phyloP scores from a whole-genome alignment of 2,329 filamentous ascomycete species.

The Paraphoma chrysanthemicola region DNA sequence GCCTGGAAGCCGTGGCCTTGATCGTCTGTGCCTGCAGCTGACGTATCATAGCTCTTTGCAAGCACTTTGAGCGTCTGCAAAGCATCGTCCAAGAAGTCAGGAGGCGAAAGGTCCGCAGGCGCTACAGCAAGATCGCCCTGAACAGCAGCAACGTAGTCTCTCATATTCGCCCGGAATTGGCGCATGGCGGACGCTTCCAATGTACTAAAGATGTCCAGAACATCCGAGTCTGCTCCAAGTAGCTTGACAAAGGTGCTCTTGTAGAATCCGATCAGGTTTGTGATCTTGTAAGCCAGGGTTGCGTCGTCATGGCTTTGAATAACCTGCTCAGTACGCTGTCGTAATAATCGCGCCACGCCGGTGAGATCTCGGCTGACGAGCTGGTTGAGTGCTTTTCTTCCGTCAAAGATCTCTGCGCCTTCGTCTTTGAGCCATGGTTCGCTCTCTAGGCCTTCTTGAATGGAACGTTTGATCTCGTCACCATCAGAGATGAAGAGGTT shows the following conservation, averaged over 20 bases:
- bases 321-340: conserved; percentile 88
- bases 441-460: conserved; percentile 79
- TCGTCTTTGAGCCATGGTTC: conserved; percentile 79
- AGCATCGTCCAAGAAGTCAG: conserved; percentile 80
- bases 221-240: conserved; percentile 70
- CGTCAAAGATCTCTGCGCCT: conserved; percentile 71
- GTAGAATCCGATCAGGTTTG: conserved; percentile 90
- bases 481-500: conserved; percentile 90
- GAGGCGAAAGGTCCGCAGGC: conserved; percentile 76
- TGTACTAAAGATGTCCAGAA: conserved; percentile 72
- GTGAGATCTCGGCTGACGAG: conserved; percentile 86
- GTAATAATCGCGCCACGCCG: conserved; percentile 82
- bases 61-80: conserved; percentile 79
- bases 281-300: conserved; percentile 85
- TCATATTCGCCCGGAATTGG: conserved; percentile 82
- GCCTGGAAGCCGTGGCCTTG: conserved; percentile 74
- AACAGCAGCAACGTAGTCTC: conserved; percentile 77
- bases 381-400: conserved; percentile 79
- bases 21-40: conserved; percentile 64
- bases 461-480: conserved; percentile 82
- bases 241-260: conserved; percentile 82
- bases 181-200: conserved; percentile 79
- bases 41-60: conserved; percentile 87
- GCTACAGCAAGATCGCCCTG: conserved; percentile 75
- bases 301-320: conserved; percentile 92